Evolutionary conservation across 2,329 filamentous ascomycete genomes (phyloP).

Genomic region (Venturia asperata): DNA sequence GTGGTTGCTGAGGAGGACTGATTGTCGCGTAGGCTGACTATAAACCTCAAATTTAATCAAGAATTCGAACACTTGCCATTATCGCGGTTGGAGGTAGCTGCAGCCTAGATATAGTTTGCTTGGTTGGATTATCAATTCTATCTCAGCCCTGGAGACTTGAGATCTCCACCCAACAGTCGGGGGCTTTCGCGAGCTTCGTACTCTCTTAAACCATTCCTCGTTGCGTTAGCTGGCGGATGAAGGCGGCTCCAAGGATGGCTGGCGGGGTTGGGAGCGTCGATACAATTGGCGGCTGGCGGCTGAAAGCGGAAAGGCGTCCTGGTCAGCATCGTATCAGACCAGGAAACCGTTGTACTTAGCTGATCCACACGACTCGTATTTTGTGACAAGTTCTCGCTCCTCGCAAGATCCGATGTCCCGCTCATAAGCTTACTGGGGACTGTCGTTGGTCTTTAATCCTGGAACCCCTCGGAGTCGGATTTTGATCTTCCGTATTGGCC

Average conservation of each 20-base stretch:
- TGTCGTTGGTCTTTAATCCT: background rate
- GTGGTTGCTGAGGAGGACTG: background rate
- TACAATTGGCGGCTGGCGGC: background rate
- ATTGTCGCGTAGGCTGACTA: background rate
- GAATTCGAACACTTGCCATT: background rate
- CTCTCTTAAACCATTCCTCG: background rate
- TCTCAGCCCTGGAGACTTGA: background rate
- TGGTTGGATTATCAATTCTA: background rate
- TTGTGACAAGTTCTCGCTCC: background rate
- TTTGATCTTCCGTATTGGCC: background rate
- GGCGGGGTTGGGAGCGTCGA: background rate
- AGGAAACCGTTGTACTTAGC: background rate
- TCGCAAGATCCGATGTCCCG: background rate
- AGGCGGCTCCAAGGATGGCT: background rate
- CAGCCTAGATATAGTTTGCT: background rate
- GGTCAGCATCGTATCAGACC: background rate
- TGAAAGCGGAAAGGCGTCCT: background rate
- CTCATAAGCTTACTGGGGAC: background rate
- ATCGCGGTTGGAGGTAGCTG: background rate
- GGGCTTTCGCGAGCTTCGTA: conserved; percentile 1
- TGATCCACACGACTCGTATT: background rate
- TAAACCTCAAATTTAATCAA: background rate
- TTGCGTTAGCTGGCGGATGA: background rate
- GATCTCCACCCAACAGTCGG: background rate
- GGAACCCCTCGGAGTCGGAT: background rate